These are phyloP conservation scores for Penicillium sp. DNA, from an alignment of 2,329 filamentous ascomycete species.

Conservation along the genomic window DNA sequence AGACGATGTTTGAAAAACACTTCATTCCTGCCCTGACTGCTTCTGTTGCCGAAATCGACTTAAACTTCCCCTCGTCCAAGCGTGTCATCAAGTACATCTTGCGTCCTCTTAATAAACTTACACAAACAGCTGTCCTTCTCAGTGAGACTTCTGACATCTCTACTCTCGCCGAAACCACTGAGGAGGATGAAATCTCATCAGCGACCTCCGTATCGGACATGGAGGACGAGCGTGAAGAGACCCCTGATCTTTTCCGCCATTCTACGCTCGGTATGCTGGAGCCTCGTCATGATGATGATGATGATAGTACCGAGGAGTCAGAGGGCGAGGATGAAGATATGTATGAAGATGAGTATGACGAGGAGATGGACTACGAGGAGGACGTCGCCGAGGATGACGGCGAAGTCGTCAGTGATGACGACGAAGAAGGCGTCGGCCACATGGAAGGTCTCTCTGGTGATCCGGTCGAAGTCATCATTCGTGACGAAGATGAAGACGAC, in stretches of 20 bases:
- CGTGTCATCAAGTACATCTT: conserved; percentile 95
- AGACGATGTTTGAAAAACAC: conserved; percentile 98
- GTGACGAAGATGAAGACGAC: conserved; percentile 62
- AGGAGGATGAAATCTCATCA: conserved; percentile 83
- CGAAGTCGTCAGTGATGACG: conserved; percentile 84
- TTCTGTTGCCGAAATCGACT: conserved; percentile 90
- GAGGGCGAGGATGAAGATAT: conserved; percentile 80
- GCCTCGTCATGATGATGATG: conserved; percentile 71
- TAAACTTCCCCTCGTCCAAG: conserved; percentile 90
- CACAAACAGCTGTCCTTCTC: conserved; percentile 77
- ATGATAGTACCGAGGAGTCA: conserved; percentile 67
- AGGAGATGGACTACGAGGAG: conserved; percentile 91
- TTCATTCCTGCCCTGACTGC: conserved; percentile 83
- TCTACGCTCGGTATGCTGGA: conserved; percentile 94
- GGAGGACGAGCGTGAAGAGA: conserved; percentile 84
- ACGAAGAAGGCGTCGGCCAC: conserved; percentile 74
- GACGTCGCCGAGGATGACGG: conserved; percentile 74
- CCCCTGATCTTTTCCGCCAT: conserved; percentile 93
- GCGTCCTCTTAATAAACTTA: conserved; percentile 79
- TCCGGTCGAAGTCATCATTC: conserved; percentile 81
- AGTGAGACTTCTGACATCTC: conserved; percentile 75
- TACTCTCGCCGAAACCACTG: conserved; percentile 58
- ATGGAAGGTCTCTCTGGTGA: conserved; percentile 62
- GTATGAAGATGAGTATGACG: conserved; percentile 83
- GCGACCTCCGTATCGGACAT: conserved; percentile 84